These are phyloP conservation scores for Cystobasidium sp. DNA, from an alignment of 1,284 basidiomycete genomes.

Conservation along the genomic window DNA sequence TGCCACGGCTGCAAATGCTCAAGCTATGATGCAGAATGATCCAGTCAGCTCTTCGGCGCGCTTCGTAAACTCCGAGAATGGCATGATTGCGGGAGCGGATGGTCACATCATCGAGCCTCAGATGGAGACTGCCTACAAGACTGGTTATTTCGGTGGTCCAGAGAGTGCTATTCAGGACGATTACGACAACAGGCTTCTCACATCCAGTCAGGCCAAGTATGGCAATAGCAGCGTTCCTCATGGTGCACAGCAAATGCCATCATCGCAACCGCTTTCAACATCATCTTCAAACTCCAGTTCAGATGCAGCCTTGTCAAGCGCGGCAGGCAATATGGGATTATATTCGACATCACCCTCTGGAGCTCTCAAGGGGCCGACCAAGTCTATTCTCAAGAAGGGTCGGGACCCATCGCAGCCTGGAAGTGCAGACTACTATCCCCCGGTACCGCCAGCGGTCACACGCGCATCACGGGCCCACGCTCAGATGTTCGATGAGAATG, in stretches of 20 bases:
- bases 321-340: constrained; percentile 1
- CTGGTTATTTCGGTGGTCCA: constrained; percentile 33
- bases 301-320: constrained; percentile 3
- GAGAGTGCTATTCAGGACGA: constrained; percentile 22
- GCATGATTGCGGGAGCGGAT: constrained; percentile 4
- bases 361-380: constrained; percentile 1
- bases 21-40: constrained; percentile 2
- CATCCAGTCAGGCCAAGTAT: constrained; percentile 31
- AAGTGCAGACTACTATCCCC: constrained; percentile 41
- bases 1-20: background rate
- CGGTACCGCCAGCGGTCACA: constrained; percentile 34
- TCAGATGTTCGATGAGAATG: constrained; percentile 39
- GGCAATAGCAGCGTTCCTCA: background rate
- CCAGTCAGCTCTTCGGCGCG: constrained; percentile 15
- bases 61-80: background rate
- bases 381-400: constrained; percentile 41
- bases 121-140: background rate
- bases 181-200: constrained; percentile 16
- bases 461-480: constrained; percentile 39
- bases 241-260: background rate
- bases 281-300: constrained; percentile 17
- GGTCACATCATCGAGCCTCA: background rate
- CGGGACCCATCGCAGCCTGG: constrained; percentile 24
- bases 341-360: constrained; percentile 32
- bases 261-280: constrained; percentile 15